Conservation (phyloP, 2,329 filamentous ascomycete species). For the Diplodia scrobiculata region DNA sequence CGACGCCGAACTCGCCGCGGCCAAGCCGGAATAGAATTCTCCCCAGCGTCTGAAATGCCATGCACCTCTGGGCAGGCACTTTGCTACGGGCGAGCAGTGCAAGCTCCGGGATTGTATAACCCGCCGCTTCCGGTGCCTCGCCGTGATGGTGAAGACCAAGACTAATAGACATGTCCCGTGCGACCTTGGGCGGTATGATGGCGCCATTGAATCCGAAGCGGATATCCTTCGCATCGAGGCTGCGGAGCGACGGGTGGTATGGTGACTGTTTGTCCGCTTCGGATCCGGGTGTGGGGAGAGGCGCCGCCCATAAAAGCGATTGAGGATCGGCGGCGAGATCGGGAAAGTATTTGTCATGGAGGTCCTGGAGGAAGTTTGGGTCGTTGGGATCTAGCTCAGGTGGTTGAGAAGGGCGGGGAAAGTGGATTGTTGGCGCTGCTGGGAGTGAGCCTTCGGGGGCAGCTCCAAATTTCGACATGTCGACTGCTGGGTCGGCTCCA, state of each 20-base stretch:
- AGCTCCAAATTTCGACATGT: background rate
- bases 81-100: constrained; percentile 77
- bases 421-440: constrained; percentile 55
- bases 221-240: constrained; percentile 72
- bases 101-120: constrained; percentile 88
- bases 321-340: constrained; percentile 80
- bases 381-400: constrained; percentile 82
- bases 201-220: constrained; percentile 86
- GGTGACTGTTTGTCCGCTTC: constrained; percentile 69
- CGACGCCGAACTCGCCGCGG: constrained; percentile 66
- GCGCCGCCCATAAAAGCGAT: constrained; percentile 87
- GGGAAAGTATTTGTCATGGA: constrained; percentile 94
- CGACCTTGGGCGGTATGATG: constrained; percentile 74
- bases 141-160: constrained; percentile 92
- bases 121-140: constrained; percentile 86
- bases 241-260: constrained; percentile 76
- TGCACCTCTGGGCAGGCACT: constrained; percentile 82
- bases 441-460: constrained; percentile 6
- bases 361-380: constrained; percentile 76
- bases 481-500: constrained; percentile 2
- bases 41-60: constrained; percentile 89
- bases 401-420: constrained; percentile 57
- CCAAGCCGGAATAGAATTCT: constrained; percentile 82
- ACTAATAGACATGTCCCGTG: constrained; percentile 72
- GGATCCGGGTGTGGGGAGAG: constrained; percentile 62